phyloP scores from a whole-genome alignment of 192 early-diverging fungal species.

The Irineochytrium annulatum region DNA sequence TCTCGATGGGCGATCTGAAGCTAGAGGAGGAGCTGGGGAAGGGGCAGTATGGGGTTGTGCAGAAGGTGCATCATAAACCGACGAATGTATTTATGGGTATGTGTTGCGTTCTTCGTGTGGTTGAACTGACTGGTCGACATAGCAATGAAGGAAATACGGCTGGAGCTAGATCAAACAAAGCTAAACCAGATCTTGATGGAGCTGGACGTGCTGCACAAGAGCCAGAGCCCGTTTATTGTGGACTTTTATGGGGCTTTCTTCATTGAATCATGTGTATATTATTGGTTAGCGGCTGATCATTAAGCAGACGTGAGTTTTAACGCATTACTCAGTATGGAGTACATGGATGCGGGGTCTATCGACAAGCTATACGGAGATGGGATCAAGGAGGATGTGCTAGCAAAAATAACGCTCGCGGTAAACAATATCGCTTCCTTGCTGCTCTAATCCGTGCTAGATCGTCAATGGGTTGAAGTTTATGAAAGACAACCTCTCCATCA shows the following conservation, averaged over 20 bases:
- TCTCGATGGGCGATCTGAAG: slow-evolving; percentile 80
- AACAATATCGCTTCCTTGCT: neutral
- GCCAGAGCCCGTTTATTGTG: slow-evolving; percentile 84
- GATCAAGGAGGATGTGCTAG: slow-evolving; percentile 76
- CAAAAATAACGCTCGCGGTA: slow-evolving; percentile 70
- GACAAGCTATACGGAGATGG: slow-evolving; percentile 78
- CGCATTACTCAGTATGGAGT: slow-evolving; percentile 71
- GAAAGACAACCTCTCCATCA: slow-evolving; percentile 82
- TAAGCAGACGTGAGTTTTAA: too few species aligned
- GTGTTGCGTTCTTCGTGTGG: neutral
- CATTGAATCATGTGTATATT: slow-evolving; percentile 93
- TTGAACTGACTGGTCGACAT: neutral
- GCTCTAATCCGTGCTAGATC: slow-evolving; percentile 45
- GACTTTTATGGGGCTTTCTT: slow-evolving; percentile 98
- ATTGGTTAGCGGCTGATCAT: slow-evolving; percentile 51
- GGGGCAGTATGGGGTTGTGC: slow-evolving; percentile 92
- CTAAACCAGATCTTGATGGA: slow-evolving; percentile 96
- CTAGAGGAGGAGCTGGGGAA: slow-evolving; percentile 75
- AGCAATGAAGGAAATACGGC: slow-evolving; percentile 79
- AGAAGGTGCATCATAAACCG: slow-evolving; percentile 80
- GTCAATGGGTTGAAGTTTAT: slow-evolving; percentile 79
- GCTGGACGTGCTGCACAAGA: slow-evolving; percentile 87
- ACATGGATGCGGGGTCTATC: slow-evolving; percentile 94
- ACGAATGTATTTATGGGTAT: slow-evolving; percentile 81
- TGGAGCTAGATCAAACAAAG: slow-evolving; percentile 84